phyloP scores from a whole-genome alignment of 73 alveolate genomes.

The Tetrahymena elliotti region DNA sequence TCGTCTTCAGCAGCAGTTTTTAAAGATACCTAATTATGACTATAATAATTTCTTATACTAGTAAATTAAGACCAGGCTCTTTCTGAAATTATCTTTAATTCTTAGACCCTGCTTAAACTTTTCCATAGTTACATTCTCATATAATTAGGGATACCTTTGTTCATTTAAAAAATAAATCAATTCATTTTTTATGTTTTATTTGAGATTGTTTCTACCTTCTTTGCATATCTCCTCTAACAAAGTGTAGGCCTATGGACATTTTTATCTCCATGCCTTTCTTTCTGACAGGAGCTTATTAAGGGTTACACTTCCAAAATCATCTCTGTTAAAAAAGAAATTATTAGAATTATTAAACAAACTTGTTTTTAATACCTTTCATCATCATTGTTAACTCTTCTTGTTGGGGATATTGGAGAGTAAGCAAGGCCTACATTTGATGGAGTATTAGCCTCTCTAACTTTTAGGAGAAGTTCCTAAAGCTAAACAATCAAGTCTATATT shows the following conservation, averaged over 20 bases:
- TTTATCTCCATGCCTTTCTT: neutral
- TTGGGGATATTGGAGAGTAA: neutral
- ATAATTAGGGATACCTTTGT: neutral
- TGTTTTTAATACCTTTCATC: neutral
- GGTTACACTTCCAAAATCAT: neutral
- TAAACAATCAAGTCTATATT: neutral
- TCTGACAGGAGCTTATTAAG: neutral
- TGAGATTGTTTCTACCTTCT: neutral
- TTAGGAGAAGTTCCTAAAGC: neutral
- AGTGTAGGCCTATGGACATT: neutral
- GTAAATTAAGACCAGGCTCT: neutral
- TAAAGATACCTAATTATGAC: neutral
- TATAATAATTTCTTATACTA: neutral
- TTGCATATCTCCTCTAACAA: neutral
- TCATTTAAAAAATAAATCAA: neutral
- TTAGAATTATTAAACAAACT: neutral
- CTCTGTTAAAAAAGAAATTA: neutral
- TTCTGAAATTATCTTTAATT: neutral
- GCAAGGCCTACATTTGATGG: neutral
- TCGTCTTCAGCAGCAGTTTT: neutral
- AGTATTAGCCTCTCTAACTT: neutral
- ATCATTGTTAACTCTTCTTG: neutral
- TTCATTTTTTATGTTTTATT: neutral
- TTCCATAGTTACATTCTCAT: neutral
- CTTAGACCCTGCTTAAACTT: neutral